phyloP scores from a whole-genome alignment of 164 flowering plant genomes.

The Nymphaea colorata region DNA sequence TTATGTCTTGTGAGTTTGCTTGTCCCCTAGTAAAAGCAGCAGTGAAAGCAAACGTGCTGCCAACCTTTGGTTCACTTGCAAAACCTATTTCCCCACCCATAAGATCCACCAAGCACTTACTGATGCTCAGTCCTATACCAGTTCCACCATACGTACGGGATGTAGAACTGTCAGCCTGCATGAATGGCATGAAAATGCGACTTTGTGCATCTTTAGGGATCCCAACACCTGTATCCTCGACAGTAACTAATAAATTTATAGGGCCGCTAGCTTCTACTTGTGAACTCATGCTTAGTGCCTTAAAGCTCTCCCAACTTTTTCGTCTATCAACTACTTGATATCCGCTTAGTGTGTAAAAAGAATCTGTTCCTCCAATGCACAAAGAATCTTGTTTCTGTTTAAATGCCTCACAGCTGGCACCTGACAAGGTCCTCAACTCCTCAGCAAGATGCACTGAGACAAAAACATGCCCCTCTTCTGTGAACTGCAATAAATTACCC shows the following conservation, averaged over 20 bases:
- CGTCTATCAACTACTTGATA: conserved; percentile 62
- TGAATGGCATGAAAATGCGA: conserved; percentile 79
- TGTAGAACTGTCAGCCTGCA: conserved; percentile 96
- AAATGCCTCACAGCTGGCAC: conserved; percentile 30
- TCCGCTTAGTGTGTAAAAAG: conserved; percentile 60
- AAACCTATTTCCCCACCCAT: conserved; percentile 94
- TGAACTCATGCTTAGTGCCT: conserved; percentile 10
- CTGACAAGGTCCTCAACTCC: conserved; percentile 29
- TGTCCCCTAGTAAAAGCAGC: conserved; percentile 39
- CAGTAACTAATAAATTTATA: conserved; percentile 59
- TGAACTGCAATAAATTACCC: conserved; percentile 9
- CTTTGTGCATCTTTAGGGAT: conserved; percentile 62
- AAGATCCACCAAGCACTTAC: conserved; percentile 70
- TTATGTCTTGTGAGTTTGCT: conserved; percentile 22
- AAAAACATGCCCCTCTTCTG: conserved; percentile 43
- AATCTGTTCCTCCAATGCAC: conserved; percentile 15
- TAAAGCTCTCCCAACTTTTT: conserved; percentile 73
- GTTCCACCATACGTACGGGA: conserved; percentile 93
- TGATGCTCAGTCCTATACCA: conserved; percentile 90
- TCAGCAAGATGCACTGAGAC: conserved; percentile 73
- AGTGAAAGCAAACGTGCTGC: conserved; percentile 78
- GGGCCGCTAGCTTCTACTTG: conserved; percentile 20
- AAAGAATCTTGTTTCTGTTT: conserved; percentile 21
- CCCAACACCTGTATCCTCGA: conserved; percentile 94
- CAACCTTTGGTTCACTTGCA: conserved; percentile 59